Percentiles rank a stretch among this genome's conserved stretches.
Conservation (phyloP, 306 rosid genomes). For the Cucumis melo region DNA sequence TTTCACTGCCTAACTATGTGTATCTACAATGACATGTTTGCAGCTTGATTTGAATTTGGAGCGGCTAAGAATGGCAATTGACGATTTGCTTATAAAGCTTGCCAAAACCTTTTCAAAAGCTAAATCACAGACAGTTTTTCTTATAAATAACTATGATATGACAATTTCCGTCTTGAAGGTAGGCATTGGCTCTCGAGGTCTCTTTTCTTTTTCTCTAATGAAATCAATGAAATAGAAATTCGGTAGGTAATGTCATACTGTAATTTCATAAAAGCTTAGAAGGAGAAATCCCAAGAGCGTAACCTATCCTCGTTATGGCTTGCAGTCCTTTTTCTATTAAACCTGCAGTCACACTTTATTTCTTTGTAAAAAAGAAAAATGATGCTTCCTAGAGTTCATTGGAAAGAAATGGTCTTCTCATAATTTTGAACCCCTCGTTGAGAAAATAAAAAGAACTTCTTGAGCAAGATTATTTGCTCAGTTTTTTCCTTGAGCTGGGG, state of each 20-base stretch:
- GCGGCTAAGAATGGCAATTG: slow-evolving; percentile 92
- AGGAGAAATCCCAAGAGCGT: neutral
- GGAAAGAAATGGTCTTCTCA: neutral
- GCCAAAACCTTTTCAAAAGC: slow-evolving; percentile 66
- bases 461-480: neutral
- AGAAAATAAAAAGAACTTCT: neutral
- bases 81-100: slow-evolving; percentile 90
- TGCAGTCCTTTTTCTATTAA: neutral
- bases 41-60: slow-evolving; percentile 88
- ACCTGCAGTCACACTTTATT: neutral
- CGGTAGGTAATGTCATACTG: neutral
- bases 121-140: slow-evolving; percentile 75
- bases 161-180: slow-evolving; percentile 89
- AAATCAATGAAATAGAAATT: neutral
- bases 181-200: slow-evolving; percentile 14
- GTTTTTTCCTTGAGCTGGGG: neutral
- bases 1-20: neutral
- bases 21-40: slow-evolving; percentile 9
- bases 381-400: neutral
- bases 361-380: neutral
- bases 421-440: neutral
- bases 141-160: slow-evolving; percentile 95
- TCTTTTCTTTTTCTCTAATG: neutral
- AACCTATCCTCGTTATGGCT: neutral
- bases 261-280: neutral